A percentile compares a stretch with the other conserved stretches of the same genome.
phyloP scores from a whole-genome alignment of 192 early-diverging fungal genomes.

The Coemansia sp. region DNA sequence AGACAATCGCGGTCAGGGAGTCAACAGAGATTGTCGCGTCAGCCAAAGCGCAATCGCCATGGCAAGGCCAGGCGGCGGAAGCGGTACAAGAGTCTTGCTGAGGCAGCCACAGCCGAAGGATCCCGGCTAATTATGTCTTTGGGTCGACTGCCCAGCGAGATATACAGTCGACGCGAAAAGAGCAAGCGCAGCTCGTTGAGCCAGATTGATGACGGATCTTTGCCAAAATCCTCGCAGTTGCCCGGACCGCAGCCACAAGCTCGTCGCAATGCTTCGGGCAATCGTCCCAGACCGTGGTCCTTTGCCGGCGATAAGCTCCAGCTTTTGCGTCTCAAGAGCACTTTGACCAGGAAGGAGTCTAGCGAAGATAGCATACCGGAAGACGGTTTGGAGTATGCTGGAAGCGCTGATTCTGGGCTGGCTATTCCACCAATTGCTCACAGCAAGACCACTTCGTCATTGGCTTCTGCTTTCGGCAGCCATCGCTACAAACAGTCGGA shows the following conservation, averaged over 20 bases:
- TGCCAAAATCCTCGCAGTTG: neutral
- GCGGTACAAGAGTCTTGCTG: constrained; percentile 49
- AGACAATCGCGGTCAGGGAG: neutral
- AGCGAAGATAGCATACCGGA: neutral
- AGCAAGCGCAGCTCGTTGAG: constrained; percentile 16
- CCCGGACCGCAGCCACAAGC: neutral
- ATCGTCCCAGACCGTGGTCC: constrained; percentile 17
- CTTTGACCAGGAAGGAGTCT: neutral
- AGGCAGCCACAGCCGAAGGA: constrained; percentile 41
- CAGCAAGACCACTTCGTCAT: neutral
- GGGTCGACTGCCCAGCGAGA: constrained; percentile 22
- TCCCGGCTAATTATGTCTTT: constrained; percentile 41
- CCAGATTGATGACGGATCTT: neutral
- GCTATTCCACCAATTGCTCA: constrained; percentile 1
- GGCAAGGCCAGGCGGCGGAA: constrained; percentile 5
- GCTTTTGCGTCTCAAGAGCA: neutral
- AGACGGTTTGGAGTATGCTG: neutral
- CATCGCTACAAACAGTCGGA: neutral
- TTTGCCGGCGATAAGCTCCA: neutral
- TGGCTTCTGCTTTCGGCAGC: neutral
- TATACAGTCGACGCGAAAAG: constrained; percentile 18
- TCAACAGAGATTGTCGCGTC: neutral
- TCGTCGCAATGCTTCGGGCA: neutral
- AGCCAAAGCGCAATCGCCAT: neutral
- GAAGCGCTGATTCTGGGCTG: neutral